Percentiles rank a stretch among this genome's conserved stretches.
These are phyloP conservation scores for Penicillium sp. DNA, from an alignment of 2,329 filamentous ascomycete genomes.

Conservation along the genomic window DNA sequence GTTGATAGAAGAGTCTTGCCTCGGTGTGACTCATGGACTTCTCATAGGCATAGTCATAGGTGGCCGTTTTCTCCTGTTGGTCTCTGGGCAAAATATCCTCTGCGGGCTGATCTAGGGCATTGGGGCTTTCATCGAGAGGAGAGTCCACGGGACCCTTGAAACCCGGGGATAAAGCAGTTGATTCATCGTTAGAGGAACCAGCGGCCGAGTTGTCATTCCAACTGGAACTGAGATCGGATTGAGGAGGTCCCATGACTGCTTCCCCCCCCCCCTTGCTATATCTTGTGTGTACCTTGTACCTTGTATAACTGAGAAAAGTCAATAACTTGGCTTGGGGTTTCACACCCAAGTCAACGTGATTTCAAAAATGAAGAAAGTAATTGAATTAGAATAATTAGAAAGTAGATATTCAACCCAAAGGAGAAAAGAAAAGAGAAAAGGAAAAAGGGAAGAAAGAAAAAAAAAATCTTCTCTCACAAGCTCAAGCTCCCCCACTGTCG, in stretches of 20 bases:
- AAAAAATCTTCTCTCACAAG: background rate
- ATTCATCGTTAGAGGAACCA: constrained; percentile 12
- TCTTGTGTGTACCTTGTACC: background rate
- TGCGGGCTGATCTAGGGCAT: constrained; percentile 10
- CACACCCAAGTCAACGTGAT: background rate
- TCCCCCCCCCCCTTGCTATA: background rate
- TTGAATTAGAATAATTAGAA: background rate
- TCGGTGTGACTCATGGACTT: constrained; percentile 93
- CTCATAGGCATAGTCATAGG: constrained; percentile 90
- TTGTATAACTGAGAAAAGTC: background rate
- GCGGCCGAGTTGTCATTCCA: constrained; percentile 21
- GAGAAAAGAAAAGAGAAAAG: background rate
- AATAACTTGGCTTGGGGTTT: background rate
- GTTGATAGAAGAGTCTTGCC: constrained; percentile 93
- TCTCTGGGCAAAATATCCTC: constrained; percentile 41
- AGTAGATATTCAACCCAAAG: background rate
- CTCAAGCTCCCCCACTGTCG: background rate
- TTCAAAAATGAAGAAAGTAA: background rate
- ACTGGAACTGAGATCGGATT: constrained; percentile 20
- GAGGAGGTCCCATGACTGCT: constrained; percentile 24
- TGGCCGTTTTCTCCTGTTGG: constrained; percentile 69
- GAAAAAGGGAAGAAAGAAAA: background rate
- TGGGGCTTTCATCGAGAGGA: constrained; percentile 10
- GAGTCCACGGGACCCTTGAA: constrained; percentile 13
- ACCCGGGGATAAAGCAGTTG: constrained; percentile 5